Conservation (phyloP, 2,329 filamentous ascomycete genomes). For the Metarhizium brunneum region DNA sequence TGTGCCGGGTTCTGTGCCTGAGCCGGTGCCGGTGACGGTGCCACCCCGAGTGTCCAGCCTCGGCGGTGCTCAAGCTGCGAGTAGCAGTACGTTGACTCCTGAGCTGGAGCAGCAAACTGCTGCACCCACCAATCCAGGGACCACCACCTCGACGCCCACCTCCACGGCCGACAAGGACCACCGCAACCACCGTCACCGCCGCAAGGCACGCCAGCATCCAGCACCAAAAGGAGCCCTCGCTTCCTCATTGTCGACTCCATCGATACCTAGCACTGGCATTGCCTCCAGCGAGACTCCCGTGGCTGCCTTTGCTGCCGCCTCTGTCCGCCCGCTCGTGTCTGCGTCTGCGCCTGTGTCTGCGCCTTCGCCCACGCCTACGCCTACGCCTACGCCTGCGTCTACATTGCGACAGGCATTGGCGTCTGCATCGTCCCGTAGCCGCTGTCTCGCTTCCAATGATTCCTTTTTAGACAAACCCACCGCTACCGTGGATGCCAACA, state of each 20-base stretch:
- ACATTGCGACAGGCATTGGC: not conserved
- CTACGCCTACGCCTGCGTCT: not conserved
- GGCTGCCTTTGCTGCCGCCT: not conserved
- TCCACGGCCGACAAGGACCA: not conserved
- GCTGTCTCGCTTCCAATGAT: slow-evolving; percentile 12
- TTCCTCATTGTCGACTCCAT: not conserved
- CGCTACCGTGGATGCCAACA: slow-evolving; percentile 11
- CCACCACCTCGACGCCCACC: not conserved
- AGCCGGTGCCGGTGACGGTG: not conserved
- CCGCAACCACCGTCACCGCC: not conserved
- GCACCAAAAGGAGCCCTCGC: not conserved
- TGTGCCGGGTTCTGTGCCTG: not conserved
- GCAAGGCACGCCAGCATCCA: not conserved
- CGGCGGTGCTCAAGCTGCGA: not conserved
- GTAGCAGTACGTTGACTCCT: not conserved
- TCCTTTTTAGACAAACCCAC: slow-evolving; percentile 15
- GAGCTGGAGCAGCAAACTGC: not conserved
- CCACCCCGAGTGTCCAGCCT: slow-evolving; percentile 1
- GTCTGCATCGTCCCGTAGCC: slow-evolving; percentile 1
- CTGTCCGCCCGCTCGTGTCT: not conserved
- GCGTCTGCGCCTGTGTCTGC: not conserved
- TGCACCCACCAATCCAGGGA: not conserved
- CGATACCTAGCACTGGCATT: not conserved
- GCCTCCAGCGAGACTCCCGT: not conserved
- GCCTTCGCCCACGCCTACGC: not conserved